Percentiles rank a stretch among this genome's conserved stretches.
These are phyloP conservation scores for Malus asiatica DNA, from an alignment of 306 rosid species.

Conservation along the genomic window DNA sequence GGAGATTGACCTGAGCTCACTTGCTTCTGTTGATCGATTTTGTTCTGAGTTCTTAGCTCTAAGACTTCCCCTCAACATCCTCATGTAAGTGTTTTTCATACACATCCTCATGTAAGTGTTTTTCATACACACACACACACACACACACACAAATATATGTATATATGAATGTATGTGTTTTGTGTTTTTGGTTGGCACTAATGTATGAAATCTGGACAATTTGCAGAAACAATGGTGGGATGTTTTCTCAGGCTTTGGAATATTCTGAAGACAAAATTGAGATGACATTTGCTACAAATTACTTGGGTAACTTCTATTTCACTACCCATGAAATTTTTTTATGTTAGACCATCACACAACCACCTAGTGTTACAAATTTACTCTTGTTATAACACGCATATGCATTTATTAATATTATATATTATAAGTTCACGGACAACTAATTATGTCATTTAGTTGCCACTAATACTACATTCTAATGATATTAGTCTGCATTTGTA, in stretches of 20 bases:
- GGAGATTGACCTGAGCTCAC: conserved; percentile 88
- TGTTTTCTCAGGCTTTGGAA: conserved; percentile 66
- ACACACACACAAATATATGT: not conserved
- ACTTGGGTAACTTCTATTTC: conserved; percentile 50
- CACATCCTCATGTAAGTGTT: conserved; percentile 59
- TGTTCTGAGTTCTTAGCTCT: conserved; percentile 62
- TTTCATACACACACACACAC: not conserved
- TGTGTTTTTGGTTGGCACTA: not conserved
- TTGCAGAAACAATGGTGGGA: conserved; percentile 90
- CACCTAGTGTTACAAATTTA: not conserved
- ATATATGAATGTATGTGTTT: not conserved
- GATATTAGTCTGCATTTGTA: no score
- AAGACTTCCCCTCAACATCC: conserved; percentile 68
- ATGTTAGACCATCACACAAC: not conserved
- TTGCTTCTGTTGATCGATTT: conserved; percentile 70
- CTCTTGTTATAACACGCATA: not conserved
- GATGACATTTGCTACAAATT: conserved; percentile 95
- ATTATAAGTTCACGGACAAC: no score
- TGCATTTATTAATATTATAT: not conserved
- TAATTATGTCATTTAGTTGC: not conserved
- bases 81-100: conserved; percentile 48
- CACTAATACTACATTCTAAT: fast-evolving
- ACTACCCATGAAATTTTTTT: not conserved
- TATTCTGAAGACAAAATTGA: conserved; percentile 89
- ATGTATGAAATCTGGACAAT: not conserved